Evolutionary conservation across 176 grass and related monocot species (phyloP), one percentile per base, ranked within the genome.

Genomic region (Thalia dealbata): DNA sequence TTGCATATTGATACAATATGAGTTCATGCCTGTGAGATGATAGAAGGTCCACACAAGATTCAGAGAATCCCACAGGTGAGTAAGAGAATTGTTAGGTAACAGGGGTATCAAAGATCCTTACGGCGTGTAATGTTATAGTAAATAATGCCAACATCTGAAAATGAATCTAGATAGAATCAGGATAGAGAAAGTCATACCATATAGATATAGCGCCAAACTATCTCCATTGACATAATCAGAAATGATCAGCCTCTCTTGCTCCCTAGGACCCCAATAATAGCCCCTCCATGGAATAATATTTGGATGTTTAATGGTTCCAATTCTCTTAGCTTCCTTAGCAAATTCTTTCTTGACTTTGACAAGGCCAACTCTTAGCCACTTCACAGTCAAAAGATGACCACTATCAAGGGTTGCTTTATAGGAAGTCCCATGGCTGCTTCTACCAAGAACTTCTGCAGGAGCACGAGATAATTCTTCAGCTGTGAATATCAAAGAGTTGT

Each of bases 161-260:
- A 60, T 38, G 45, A 50, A 41, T 60, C 48, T 76, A 23, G 75
- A 44, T 21, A 60, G 35, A 74, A 79, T 77, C 22, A 67, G 80
- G 70, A 12, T 26, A 56, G 76, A 26, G 73, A 74, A 74, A 72
- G 67, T 79, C 76, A 88, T 95, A 99, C 95, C 90, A 44, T 95
- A 95, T 69, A 99, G 83, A 84, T 91, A 91, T 55, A 88, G 78
- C 23, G 95, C 83, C 64, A 95, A 81, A 81, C 76, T 91, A 74
- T 99, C 95, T 4, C 85, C 85, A 44, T 45, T 81, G 62, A 99
- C 61, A 28, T 85, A 99, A 79, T 93, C 90, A 71, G 90, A 88
- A 81, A 99, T 83, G 70, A 95, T 88, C 71, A 99, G 78, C 79
- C 95, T 88, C 80, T 99, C 95, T 86, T 99, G 90, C 75, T 91